Conservation (phyloP, 164 flowering plant species). For the Paratinospora sagittata region DNA sequence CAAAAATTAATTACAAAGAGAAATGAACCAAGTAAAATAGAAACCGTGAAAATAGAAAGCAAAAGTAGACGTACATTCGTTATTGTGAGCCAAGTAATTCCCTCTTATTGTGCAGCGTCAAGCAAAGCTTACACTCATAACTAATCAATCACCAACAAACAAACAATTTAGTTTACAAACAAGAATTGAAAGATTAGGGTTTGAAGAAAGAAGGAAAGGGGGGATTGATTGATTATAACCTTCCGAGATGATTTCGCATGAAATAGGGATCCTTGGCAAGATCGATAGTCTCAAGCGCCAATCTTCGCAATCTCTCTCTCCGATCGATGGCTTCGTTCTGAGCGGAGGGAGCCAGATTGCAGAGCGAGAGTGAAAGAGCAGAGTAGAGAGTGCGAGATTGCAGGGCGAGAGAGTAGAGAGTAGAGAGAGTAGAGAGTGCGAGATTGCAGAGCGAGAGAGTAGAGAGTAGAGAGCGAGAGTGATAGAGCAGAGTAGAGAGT, state of each 20-base stretch:
- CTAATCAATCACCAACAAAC: conserved; percentile 32
- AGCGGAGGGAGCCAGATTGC: too few relatives aligned
- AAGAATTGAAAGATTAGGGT: neutral
- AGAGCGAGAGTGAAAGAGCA: too few relatives aligned
- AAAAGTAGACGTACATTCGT: conserved; percentile 41
- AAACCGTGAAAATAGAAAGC: neutral
- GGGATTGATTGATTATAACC: conserved; percentile 25
- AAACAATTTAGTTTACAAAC: neutral
- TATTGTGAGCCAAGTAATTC: conserved; percentile 93
- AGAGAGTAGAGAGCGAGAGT: too few relatives aligned
- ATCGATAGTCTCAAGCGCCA: conserved; percentile 97
- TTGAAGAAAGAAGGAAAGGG: neutral
- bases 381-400: too few relatives aligned
- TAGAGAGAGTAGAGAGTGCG: too few relatives aligned
- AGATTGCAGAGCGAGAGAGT: too few relatives aligned
- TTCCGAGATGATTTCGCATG: conserved; percentile 98
- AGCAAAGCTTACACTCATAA: conserved; percentile 93
- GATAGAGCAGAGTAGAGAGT: too few relatives aligned
- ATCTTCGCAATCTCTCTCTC: too few relatives aligned
- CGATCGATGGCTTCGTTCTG: too few relatives aligned
- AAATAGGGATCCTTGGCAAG: conserved; percentile 97
- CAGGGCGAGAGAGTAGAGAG: too few relatives aligned
- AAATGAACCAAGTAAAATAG: too few relatives aligned
- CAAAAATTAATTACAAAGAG: too few relatives aligned
- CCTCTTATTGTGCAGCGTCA: conserved; percentile 96